phyloP scores from a whole-genome alignment of 768 basidiomycete genomes.

The Hebeloma cylindrosporum region DNA sequence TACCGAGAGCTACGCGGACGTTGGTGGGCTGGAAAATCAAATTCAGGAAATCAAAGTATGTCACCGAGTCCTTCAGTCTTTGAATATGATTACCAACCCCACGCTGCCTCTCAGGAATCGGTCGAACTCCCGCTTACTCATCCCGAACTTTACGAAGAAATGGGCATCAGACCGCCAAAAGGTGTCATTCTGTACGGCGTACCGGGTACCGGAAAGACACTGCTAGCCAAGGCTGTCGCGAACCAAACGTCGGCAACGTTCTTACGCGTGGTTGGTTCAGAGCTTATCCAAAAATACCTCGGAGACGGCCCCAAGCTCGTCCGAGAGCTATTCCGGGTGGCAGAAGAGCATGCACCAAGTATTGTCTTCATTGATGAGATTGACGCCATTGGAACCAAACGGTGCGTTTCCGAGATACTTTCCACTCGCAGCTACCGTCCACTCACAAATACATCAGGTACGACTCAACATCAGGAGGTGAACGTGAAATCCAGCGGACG shows the following conservation, averaged over 20 bases:
- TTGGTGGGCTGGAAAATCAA: conserved; percentile 94
- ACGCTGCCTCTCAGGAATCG: conserved; percentile 66
- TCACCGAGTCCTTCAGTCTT: background rate
- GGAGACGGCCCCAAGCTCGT: conserved; percentile 99
- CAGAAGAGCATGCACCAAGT: conserved; percentile 96
- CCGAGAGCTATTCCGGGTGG: conserved; percentile 93
- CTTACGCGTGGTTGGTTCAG: conserved; percentile 94
- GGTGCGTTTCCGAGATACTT: conserved; percentile 47
- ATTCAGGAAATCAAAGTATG: conserved; percentile 98
- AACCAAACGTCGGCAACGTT: conserved; percentile 99
- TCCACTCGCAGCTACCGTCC: background rate
- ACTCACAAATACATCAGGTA: conserved; percentile 54
- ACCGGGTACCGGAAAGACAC: conserved; percentile 97
- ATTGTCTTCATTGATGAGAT: conserved; percentile 99
- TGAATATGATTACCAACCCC: background rate
- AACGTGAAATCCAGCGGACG: conserved; percentile 98
- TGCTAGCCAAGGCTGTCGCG: conserved; percentile 95
- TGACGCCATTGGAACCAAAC: conserved; percentile 97
- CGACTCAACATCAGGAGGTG: conserved; percentile 97
- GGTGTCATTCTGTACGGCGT: conserved; percentile 99
- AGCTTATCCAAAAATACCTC: conserved; percentile 98
- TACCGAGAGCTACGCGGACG: conserved; percentile 97
- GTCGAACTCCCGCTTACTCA: conserved; percentile 97
- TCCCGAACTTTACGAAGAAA: conserved; percentile 98
- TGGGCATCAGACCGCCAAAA: conserved; percentile 99